Base-by-base conservation (phyloP, 441 rosid species). In the Bruguiera hainesii region DNA sequence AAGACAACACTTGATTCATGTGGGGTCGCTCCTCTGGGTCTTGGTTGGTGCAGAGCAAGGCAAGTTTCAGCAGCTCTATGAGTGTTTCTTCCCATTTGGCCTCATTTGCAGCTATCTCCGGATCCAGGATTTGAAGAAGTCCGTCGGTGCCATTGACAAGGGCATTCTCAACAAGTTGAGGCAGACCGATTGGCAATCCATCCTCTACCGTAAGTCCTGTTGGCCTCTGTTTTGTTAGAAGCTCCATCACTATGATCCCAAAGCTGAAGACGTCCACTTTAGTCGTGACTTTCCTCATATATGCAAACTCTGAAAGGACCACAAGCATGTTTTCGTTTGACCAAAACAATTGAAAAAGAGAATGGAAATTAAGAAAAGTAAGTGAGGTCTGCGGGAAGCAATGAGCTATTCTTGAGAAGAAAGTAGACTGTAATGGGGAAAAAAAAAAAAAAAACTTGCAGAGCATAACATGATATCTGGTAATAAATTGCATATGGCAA, bases 191-290 rank as follows among this genome's bases (percentile, higher is more conserved):
- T 5, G 87, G 86, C 52, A 63, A 23, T 28, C 87, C 87, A 11
- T 83, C 74, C 66, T 85, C 91, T 50, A 75, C 85, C n/a, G 25
- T 28, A 16, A 84, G 56, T 25, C 84, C 88, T 0, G 98, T 90
- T 13, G 96, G 97, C 76, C 97, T 89, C 67, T 67, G 80, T 71
- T 77, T 86, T 25, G 88, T 85, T 25, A 90, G 75, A 56, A 89
- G 64, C 85, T 90, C 97, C 85, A 93, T 81, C 71, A 90, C 73
- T 68, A 93, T 65, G 26, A 79, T 64, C 37, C 97, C 96, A 37
- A 85, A 93, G 87, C 98, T 90, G 82, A 86, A 90, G 8, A 90
- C 85, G 64, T 87, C 98, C n/a, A 75, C 96, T 75, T 93, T 86
- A 19, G 96, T 83, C 15, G 96, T 86, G 61, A 84, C 92, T 49